Evolutionary conservation across 2,329 filamentous ascomycete genomes (phyloP).

Genomic region (Calonectria pauciramosa): DNA sequence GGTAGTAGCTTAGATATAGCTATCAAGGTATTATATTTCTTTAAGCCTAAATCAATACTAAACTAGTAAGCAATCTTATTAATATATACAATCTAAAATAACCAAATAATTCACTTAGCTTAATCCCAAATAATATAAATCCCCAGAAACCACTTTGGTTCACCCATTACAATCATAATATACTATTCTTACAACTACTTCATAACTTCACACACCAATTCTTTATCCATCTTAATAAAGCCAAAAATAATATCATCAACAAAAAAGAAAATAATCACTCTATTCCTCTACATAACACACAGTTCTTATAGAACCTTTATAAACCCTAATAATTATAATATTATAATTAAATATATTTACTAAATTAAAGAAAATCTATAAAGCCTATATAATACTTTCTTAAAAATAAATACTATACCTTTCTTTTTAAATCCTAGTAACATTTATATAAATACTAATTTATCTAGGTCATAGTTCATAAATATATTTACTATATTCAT

Average conservation of each 20-base stretch:
- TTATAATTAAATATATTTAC: neutral
- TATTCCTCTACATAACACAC: neutral
- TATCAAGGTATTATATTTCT: neutral
- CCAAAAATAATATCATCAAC: neutral
- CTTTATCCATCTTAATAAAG: too few relatives aligned
- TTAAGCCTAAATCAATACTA: neutral
- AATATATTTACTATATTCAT: neutral
- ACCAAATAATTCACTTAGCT: neutral
- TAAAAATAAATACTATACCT: neutral
- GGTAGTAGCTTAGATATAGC: neutral
- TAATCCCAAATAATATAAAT: neutral
- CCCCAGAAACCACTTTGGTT: neutral
- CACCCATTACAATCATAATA: neutral
- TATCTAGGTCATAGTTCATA: neutral
- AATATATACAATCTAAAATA: neutral
- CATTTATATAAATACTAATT: neutral
- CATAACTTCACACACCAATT: too few relatives aligned
- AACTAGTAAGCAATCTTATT: neutral
- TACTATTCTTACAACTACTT: too few relatives aligned
- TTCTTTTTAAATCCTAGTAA: neutral
- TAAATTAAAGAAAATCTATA: neutral
- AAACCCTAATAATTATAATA: too few relatives aligned
- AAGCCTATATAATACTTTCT: neutral
- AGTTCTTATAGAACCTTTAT: neutral
- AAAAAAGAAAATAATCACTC: neutral